A percentile compares a stretch with the other conserved stretches of the same genome.
phyloP scores from a whole-genome alignment of 345 rosid genomes.

The Atalantia buxifolia region DNA sequence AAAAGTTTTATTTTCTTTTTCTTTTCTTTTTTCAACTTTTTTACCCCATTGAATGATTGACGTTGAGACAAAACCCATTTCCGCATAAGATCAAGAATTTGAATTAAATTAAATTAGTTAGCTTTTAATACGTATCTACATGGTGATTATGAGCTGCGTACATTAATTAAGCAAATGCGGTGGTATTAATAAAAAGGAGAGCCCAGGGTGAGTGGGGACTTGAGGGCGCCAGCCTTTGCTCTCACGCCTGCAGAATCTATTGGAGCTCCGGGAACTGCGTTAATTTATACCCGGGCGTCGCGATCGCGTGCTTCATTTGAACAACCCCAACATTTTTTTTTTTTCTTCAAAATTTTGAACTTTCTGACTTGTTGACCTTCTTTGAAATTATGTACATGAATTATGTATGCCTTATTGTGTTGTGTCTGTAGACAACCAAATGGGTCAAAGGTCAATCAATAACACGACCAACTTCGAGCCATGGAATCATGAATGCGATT shows the following conservation, averaged over 20 bases:
- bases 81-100: not conserved
- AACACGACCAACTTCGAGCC: conserved; percentile 25
- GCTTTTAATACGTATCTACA: not conserved
- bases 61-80: not conserved
- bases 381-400: not conserved
- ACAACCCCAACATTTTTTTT: conserved; percentile 10
- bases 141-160: not conserved
- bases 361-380: not conserved
- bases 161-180: not conserved
- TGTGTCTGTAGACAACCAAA: too few relatives aligned
- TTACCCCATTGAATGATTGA: not conserved
- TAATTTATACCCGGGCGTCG: conserved; percentile 13
- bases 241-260: conserved; percentile 43
- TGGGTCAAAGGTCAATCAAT: too few relatives aligned
- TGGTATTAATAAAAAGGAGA: conserved; percentile 10
- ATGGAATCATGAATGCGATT: conserved; percentile 24
- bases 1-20: not conserved
- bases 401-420: not conserved
- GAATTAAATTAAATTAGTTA: not conserved
- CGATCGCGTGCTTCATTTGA: conserved; percentile 20
- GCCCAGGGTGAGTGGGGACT: conserved; percentile 5
- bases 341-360: not conserved
- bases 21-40: too few relatives aligned
- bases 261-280: conserved; percentile 39
- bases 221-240: conserved; percentile 44